A percentile compares a stretch with the other conserved stretches of the same genome.
phyloP scores from a whole-genome alignment of 106 monocot species.

The Dendrobium nobile region DNA sequence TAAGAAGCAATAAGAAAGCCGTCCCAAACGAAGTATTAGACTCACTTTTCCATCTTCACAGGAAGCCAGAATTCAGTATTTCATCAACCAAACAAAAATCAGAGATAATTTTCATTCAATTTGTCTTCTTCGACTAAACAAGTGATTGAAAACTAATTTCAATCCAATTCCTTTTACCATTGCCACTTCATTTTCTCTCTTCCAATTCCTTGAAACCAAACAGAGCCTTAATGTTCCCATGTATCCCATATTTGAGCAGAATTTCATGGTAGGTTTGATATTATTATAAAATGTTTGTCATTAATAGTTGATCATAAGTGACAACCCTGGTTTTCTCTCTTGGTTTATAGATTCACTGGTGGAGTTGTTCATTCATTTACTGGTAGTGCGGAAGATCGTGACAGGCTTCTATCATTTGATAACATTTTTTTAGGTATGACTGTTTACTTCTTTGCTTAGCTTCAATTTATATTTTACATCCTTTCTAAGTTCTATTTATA shows the following conservation, averaged over 20 bases:
- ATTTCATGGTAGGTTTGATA: neutral
- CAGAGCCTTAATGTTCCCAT: neutral
- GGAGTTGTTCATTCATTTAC: constrained; percentile 98
- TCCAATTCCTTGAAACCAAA: too few species aligned
- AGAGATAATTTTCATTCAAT: neutral
- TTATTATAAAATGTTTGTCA: neutral
- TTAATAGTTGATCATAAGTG: neutral
- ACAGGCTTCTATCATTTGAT: constrained; percentile 70
- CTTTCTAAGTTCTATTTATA: too few species aligned
- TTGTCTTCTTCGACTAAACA: neutral
- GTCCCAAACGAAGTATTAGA: too few species aligned
- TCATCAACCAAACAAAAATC: neutral
- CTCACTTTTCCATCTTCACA: too few species aligned
- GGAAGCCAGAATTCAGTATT: too few species aligned
- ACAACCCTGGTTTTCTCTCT: neutral
- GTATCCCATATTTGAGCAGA: neutral
- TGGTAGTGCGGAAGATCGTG: constrained; percentile 75
- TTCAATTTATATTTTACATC: neutral
- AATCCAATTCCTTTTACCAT: neutral
- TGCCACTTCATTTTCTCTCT: neutral
- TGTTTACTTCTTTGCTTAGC: neutral
- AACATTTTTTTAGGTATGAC: constrained; percentile 79
- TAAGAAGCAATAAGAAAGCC: too few species aligned
- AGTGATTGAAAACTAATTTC: neutral
- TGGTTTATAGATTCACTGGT: constrained; percentile 42